Base-by-base conservation (phyloP, 2,329 filamentous ascomycete species). In the Cordyceps fumosorosea region DNA sequence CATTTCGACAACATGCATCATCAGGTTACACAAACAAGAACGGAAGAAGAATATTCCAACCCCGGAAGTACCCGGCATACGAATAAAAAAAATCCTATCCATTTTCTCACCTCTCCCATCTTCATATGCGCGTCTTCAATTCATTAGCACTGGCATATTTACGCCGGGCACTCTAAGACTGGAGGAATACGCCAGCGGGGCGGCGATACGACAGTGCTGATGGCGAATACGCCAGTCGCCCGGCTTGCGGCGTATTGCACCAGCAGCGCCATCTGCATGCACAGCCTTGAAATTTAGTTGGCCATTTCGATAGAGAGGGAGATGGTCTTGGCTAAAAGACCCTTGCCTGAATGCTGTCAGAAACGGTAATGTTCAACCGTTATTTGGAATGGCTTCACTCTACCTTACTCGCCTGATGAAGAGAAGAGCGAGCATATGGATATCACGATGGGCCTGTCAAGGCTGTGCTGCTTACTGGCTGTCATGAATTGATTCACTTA, bases 311-410 rank as follows among this genome's bases (percentile, higher is more conserved):
- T 42, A 20, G 24, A 58, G 56, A 40, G 16, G 32, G 24, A 32
- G 6, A 42, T 29, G 5, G 18, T 51, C 22, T 51, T 16, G 32
- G 8, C 29, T 26, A 8, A 16, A 1, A 50, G 12, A 34, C n/a
- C 16, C 8, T 50, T 51, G 20, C 29, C 16, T 20, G 44, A 40
- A 37, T 7, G 29, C 14, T 11, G 14, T 16, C 11, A 20, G 16
- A 42, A 40, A 16, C 11, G 45, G 34, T 7, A 42, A 29, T 18
- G 2, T 16, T 22, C 16, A 22, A 51, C 1, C 12, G 11, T 7
- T 29, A 58, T 58, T 58, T 58, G 56, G 56, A 58, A 58, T 58
- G 34, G 18, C 26, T 56, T 29, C 14, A 20, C 47, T 50, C 34
- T 51, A 29, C 47, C 26, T 22, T 32, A 20, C 44, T 58, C 44